Base-by-base conservation (phyloP, 441 rosid genomes). In the Jatropha multifida region DNA sequence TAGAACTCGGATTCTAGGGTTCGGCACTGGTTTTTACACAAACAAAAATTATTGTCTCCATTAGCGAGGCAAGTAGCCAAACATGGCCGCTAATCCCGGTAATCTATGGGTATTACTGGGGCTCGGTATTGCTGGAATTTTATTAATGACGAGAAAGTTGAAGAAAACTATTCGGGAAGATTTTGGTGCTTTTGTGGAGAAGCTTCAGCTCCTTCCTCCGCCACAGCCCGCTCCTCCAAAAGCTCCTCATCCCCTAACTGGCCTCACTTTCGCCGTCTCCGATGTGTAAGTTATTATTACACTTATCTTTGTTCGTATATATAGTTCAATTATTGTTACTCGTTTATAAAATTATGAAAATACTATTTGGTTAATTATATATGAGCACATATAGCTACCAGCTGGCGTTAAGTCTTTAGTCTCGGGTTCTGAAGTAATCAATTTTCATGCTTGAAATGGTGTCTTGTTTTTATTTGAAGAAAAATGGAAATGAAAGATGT, bases 211-310 rank as follows among this genome's bases (percentile, higher is more conserved):
- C 2, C 92, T 92, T 56, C 98, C 99, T 72, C 99, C 99, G n/a
- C 99, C 99, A n/a, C 99, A 83, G 76, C 99, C 99, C 26, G 85
- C 97, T 73, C 99, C 99, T 77, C 99, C 97, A 59, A 96, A 94
- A 80, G 99, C 99, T 44, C 98, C 94, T 38, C 99, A 96, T 71
- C 98, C 97, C 23, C 97, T 96, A 80, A 89, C 96, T 54, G 90
- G 83, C 46, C 96, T 96, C 83, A 74, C 88, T 26, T 94, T 96
- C 77, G 92, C 97, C 63, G 88, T 92, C 60, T 94, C 98, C 76
- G 99, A 96, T 82, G 18, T 92, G 99, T 96, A 85, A 69, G 83
- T 74, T 2, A 14, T 52, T 63, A 6, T 15, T 52, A 1, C 73
- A 20, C 26, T 62, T 15, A 11, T 27, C 18, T 65, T 51, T 7